Base-by-base conservation (phyloP, 2,329 filamentous ascomycete species). In the Ramularia endophylla region DNA sequence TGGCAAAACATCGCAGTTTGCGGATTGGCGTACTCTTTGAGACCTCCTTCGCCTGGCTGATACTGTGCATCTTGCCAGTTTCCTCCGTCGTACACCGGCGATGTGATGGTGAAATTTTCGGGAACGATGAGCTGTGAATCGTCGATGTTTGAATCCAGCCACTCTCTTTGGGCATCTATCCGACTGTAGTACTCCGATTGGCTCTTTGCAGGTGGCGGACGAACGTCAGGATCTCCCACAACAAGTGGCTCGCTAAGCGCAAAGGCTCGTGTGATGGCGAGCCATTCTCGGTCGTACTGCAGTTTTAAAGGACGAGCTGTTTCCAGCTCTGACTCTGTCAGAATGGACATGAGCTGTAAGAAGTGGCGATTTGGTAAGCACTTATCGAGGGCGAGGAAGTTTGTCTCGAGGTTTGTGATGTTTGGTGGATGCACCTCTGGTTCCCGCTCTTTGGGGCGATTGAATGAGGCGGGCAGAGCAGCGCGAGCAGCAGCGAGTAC, bases 341-440 rank as follows among this genome's bases (percentile, higher is more conserved):
- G 58, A 13, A 90, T 69, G 22, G 84, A 76, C 25, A 84, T 69
- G 2, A 97, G 71, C 54, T 97, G 87, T 2, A 98, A 72, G 59
- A 90, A 97, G 46, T 88, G 77, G 11, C 84, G 79, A 13, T 81
- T 75, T 0, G 85, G 83, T 30, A 90, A 74, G 57, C 87, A 94
- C 64, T 98, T 98, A 66, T 95, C 90, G 2, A 98, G 72, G 0
- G 92, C 85, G 8, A 98, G 73, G 63, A 98, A 98, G 9, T 81
- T 74, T 2, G 90, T 94, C 4, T 74, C 73, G 15, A 74, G 83
- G 68, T 97, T 97, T 2, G 74, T 77, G 47, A 95, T 94, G 1
- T 72, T 75, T 0, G 74, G 59, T 0, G 87, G 87, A 12, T 84
- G 78, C 2, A 82, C 79, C 40, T 81, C 76, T 27, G 75, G 76